A percentile compares a stretch with the other conserved stretches of the same genome.
phyloP scores from a whole-genome alignment of 768 basidiomycete species.

The Naganishia vaughanmartiniae region DNA sequence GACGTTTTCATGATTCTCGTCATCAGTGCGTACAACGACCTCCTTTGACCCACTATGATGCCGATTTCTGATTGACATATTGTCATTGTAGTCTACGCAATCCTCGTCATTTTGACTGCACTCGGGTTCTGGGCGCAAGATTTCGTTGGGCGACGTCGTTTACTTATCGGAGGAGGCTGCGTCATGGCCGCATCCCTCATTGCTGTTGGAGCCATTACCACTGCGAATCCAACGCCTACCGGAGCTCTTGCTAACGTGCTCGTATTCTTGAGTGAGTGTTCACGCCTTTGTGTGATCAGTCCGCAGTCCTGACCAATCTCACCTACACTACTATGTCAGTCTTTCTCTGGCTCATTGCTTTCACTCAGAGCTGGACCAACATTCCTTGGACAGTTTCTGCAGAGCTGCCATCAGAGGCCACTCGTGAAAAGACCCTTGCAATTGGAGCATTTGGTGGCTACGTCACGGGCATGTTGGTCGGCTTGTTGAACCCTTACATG shows the following conservation, averaged over 20 bases:
- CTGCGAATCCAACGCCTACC: not conserved
- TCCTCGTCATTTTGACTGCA: slow-evolving; percentile 25
- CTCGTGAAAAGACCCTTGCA: slow-evolving; percentile 38
- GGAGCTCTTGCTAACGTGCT: slow-evolving; percentile 15
- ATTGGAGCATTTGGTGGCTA: slow-evolving; percentile 33
- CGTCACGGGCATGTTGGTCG: slow-evolving; percentile 34
- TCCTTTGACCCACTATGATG: slow-evolving; percentile 8
- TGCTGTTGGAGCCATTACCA: slow-evolving; percentile 1
- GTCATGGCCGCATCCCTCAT: slow-evolving; percentile 16
- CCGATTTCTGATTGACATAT: not conserved
- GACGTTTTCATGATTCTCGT: slow-evolving; percentile 30
- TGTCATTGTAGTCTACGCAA: slow-evolving; percentile 22
- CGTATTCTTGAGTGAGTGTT: slow-evolving; percentile 11
- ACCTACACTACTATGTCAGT: not conserved
- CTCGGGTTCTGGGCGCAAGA: slow-evolving; percentile 29
- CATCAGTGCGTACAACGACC: slow-evolving; percentile 1
- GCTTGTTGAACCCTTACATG: slow-evolving; percentile 39
- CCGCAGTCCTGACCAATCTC: not conserved
- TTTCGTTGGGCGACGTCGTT: slow-evolving; percentile 28
- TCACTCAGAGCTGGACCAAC: slow-evolving; percentile 33
- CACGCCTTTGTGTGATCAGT: not conserved
- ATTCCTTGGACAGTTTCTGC: slow-evolving; percentile 36
- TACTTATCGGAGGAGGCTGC: slow-evolving; percentile 27
- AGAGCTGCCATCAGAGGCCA: slow-evolving; percentile 34
- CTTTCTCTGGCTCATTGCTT: slow-evolving; percentile 28